phyloP scores from a whole-genome alignment of 202 grass and related monocot genomes.

The Brachypodium distachyon region DNA sequence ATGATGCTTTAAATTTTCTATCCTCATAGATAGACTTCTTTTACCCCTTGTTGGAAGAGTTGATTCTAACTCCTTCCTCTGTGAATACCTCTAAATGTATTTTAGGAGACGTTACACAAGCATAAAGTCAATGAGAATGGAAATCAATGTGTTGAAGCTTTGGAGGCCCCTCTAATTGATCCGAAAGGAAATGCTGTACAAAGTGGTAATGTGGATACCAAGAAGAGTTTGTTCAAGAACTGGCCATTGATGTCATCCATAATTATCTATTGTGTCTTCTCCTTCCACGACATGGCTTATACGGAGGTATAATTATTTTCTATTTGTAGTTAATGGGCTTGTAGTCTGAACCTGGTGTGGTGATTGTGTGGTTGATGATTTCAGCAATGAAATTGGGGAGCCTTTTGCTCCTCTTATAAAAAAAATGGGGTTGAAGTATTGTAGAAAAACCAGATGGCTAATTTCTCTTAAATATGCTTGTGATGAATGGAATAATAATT shows the following conservation, averaged over 20 bases:
- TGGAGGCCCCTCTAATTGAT: slow-evolving; percentile 45
- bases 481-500: background rate
- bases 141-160: slow-evolving; percentile 25
- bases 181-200: slow-evolving; percentile 23
- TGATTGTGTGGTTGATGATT: too few relatives aligned
- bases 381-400: too few relatives aligned
- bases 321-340: background rate
- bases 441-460: background rate
- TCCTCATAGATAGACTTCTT: background rate
- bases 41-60: background rate
- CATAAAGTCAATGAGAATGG: slow-evolving; percentile 28
- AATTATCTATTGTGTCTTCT: slow-evolving; percentile 71
- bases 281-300: slow-evolving; percentile 87
- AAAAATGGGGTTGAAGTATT: too few relatives aligned
- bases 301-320: slow-evolving; percentile 56
- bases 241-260: slow-evolving; percentile 85
- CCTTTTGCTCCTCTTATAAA: too few relatives aligned
- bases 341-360: too few relatives aligned
- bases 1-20: background rate
- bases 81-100: background rate
- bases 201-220: slow-evolving; percentile 13
- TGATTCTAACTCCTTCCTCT: background rate
- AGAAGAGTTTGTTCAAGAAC: slow-evolving; percentile 68
- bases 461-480: background rate
- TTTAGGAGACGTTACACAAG: slow-evolving; percentile 83